phyloP scores from a whole-genome alignment of 495 filamentous ascomycete species.

The Aspergillus baeticus region DNA sequence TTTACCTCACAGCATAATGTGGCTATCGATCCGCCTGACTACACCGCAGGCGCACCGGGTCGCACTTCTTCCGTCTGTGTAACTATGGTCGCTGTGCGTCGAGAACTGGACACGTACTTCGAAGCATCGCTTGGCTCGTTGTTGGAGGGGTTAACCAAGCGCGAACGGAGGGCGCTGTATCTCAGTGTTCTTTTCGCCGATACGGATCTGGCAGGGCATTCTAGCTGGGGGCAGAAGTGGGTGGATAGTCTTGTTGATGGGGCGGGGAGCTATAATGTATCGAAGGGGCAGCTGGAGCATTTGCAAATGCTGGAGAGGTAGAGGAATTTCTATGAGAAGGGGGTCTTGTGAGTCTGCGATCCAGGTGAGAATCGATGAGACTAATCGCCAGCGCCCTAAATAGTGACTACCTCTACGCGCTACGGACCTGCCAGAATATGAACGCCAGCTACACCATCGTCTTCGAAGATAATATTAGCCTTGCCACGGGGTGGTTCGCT shows the following conservation, averaged over 20 bases:
- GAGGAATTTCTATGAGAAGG: conserved; percentile 27
- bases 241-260: conserved; percentile 37
- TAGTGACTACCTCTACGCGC: conserved; percentile 45
- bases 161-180: conserved; percentile 44
- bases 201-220: conserved; percentile 44
- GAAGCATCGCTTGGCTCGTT: conserved; percentile 49
- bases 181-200: conserved; percentile 53
- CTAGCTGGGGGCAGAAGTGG: conserved; percentile 50
- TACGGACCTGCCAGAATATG: conserved; percentile 36
- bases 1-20: conserved; percentile 30
- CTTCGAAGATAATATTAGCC: conserved; percentile 48
- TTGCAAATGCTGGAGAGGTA: conserved; percentile 22
- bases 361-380: too few relatives aligned
- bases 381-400: too few relatives aligned
- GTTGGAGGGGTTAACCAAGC: conserved; percentile 41
- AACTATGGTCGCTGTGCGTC: conserved; percentile 29
- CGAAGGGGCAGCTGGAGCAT: conserved; percentile 11
- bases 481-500: conserved; percentile 46
- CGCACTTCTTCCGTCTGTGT: conserved; percentile 26
- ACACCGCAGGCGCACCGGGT: not conserved
- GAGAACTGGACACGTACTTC: conserved; percentile 41
- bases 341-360: conserved; percentile 32
- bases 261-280: conserved; percentile 20
- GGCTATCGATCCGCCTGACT: conserved; percentile 5
- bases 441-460: conserved; percentile 43